Conservation (phyloP, 2,329 filamentous ascomycete genomes). For the Paraphoma sp. region DNA sequence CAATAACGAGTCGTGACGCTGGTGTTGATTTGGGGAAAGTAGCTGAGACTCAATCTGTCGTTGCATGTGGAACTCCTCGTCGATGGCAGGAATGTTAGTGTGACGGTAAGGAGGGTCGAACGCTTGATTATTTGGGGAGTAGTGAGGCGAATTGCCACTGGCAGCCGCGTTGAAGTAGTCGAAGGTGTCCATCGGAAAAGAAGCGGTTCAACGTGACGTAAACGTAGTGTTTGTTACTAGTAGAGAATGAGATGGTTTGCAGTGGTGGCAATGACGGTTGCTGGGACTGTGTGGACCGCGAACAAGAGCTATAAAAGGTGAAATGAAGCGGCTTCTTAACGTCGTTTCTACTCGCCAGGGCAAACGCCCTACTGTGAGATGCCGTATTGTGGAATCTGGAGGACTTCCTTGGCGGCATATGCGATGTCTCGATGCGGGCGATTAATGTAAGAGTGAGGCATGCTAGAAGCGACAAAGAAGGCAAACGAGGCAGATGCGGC, state of each 20-base stretch:
- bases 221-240: not conserved
- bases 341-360: not conserved
- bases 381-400: not conserved
- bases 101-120: not conserved
- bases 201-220: not conserved
- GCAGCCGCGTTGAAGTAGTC: conserved; percentile 3
- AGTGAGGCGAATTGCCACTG: not conserved
- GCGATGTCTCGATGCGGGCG: conserved; percentile 12
- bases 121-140: conserved; percentile 1
- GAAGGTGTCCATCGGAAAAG: not conserved
- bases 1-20: conserved; percentile 21
- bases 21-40: conserved; percentile 9
- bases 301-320: not conserved
- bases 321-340: not conserved
- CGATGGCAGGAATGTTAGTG: conserved; percentile 1
- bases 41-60: conserved; percentile 11
- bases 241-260: not conserved
- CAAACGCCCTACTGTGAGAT: too few species aligned
- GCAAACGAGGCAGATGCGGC: conserved; percentile 26
- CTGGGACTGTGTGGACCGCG: not conserved
- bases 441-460: conserved; percentile 10
- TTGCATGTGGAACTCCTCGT: conserved; percentile 7
- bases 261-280: not conserved
- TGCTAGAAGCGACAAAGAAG: conserved; percentile 17
- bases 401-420: conserved; percentile 15